Base-by-base conservation (phyloP, 108 stramenopile genomes). In the Mediolabrus comicus region DNA sequence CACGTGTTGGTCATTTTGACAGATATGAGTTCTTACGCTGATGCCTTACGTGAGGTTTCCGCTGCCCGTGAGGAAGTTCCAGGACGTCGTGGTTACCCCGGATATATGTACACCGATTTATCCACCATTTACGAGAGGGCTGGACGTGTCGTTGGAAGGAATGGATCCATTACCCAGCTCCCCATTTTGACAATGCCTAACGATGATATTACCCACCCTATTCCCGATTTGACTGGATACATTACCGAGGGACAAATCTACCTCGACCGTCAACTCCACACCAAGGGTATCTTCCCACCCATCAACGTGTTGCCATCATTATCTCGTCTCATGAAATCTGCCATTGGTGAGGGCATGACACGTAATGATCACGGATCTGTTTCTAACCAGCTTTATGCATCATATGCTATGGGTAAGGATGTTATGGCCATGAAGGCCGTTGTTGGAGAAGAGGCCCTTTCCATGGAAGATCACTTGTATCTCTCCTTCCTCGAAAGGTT, bases 81-180 rank as follows among this genome's bases (percentile, higher is more conserved):
- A 39, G 99, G 99, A 59, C 95, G 98, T 81, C 95, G 99, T 86
- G 97, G 97, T 77, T 99, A 98, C 87, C 99, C 99, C 59, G 99
- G 99, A 79, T 99, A 99, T 84, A 99, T 99, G 99, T 99, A 99
- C 87, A 99, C 99, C 53, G 99, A 99, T 90, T 87, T 99, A 75
- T 95, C 96, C 62, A 98, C 97, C 72, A 98, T 99, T 72, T 99
- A 99, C 82, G 98, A 99, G 89, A 91, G 99, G 70, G 98, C 99
- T 17, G 99, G 98, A 67, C 97, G 99, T 85, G 96, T 99, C 24
- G 97, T 92, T 62, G 99, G 99, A 65, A 87, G 96, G 24, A 98
- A 98, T 71, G 99, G 99, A 57, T 97, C 96, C 46, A 99, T 99
- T 74, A 99, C 99, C 29, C 99, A 99, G 94, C 87, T 99, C 60